Percentiles rank a stretch among this genome's conserved stretches.
Evolutionary conservation across 2,329 filamentous ascomycete genomes (phyloP).

Genomic region (Simplicillium aogashimaense): DNA sequence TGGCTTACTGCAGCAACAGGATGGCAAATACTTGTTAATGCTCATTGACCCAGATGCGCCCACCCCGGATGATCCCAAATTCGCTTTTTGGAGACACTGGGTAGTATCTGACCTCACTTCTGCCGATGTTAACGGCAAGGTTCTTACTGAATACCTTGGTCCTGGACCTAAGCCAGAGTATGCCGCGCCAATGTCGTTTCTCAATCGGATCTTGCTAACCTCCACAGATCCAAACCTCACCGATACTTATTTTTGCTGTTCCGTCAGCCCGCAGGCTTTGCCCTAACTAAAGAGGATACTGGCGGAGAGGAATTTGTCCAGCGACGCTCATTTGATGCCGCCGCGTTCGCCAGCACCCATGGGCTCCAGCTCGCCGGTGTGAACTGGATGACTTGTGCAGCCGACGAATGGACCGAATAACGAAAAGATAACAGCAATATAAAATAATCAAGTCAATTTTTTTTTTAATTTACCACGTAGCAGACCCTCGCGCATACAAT

Average conservation of each 20-base stretch:
- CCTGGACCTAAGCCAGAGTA: conserved; percentile 37
- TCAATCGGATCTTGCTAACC: background rate
- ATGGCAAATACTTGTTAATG: conserved; percentile 32
- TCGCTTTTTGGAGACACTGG: conserved; percentile 46
- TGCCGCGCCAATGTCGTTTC: background rate
- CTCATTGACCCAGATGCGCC: conserved; percentile 45
- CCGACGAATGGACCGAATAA: conserved; percentile 26
- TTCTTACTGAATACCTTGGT: conserved; percentile 30
- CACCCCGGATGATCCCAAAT: conserved; percentile 43
- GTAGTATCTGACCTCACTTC: conserved; percentile 31
- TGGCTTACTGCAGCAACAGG: conserved; percentile 11
- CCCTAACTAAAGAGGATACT: conserved; percentile 28
- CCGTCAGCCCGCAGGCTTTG: conserved; percentile 24
- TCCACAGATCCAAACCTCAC: conserved; percentile 33
- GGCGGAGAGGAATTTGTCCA: conserved; percentile 36
- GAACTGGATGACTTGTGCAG: conserved; percentile 37
- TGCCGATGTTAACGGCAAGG: conserved; percentile 17
- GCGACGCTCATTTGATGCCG: conserved; percentile 29
- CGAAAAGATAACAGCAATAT: too few species aligned
- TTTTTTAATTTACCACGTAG: conserved; percentile 7
- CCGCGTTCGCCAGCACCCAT: conserved; percentile 26
- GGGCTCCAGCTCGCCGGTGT: conserved; percentile 26
- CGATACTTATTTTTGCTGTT: conserved; percentile 35
- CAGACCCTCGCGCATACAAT: background rate
- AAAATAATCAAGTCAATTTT: too few species aligned